phyloP scores from a whole-genome alignment of 805 yeast species.

The Candida ortonii region DNA sequence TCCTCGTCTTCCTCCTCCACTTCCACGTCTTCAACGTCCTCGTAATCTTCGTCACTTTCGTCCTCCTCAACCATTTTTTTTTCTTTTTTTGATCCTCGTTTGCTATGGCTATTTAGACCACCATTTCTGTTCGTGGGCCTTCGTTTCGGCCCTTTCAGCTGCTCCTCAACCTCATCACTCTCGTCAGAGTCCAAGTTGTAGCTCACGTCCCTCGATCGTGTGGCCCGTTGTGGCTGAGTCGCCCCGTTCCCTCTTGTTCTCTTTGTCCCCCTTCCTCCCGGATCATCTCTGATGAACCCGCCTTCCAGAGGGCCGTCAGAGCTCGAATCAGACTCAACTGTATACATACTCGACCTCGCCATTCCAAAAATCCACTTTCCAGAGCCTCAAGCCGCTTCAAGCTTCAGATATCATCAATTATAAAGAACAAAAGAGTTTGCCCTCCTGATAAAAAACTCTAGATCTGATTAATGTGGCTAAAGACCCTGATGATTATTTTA shows the following conservation, averaged over 20 bases:
- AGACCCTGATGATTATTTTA: too few relatives aligned
- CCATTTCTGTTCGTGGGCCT: neutral
- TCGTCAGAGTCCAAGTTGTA: conserved; percentile 7
- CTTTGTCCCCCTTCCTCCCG: conserved; percentile 21
- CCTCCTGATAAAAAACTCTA: too few relatives aligned
- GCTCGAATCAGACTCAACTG: too few relatives aligned
- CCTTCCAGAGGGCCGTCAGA: conserved; percentile 29
- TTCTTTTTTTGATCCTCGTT: too few relatives aligned
- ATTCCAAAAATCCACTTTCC: too few relatives aligned
- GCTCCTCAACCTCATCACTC: conserved; percentile 5
- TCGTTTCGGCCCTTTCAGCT: conserved; percentile 29
- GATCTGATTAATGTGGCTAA: too few relatives aligned
- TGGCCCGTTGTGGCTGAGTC: conserved; percentile 13
- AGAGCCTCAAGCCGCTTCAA: too few relatives aligned
- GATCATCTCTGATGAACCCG: conserved; percentile 42
- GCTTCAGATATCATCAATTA: too few relatives aligned
- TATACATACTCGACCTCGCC: too few relatives aligned
- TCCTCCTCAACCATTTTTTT: neutral
- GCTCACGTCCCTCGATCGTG: conserved; percentile 8
- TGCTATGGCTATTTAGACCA: too few relatives aligned
- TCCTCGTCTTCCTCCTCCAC: conserved; percentile 18
- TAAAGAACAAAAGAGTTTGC: too few relatives aligned
- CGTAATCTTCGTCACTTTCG: conserved; percentile 9
- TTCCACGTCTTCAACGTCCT: conserved; percentile 12
- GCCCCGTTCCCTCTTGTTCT: conserved; percentile 16